Percentiles rank a stretch among this genome's conserved stretches.
These are phyloP conservation scores for Uromyces viciae-fabae DNA, from an alignment of 1,284 basidiomycete species.

Conservation along the genomic window DNA sequence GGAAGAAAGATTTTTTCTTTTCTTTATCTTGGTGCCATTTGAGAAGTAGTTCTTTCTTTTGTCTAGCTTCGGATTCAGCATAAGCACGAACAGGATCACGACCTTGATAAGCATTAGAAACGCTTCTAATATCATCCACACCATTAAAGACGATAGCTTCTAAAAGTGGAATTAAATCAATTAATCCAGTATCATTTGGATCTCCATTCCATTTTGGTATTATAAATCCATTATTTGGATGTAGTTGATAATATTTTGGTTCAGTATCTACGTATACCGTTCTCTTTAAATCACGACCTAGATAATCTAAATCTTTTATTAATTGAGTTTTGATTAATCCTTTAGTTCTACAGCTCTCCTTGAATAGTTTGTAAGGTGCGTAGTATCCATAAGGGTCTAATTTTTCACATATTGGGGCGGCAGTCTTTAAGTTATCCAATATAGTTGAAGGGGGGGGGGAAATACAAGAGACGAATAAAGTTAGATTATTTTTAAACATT, in stretches of 20 bases:
- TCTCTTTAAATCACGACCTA: slow-evolving; percentile 88
- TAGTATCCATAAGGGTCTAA: slow-evolving; percentile 89
- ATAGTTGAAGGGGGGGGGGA: neutral
- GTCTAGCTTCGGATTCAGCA: slow-evolving; percentile 76
- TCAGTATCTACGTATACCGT: slow-evolving; percentile 84
- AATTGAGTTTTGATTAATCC: slow-evolving; percentile 46
- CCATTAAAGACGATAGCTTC: slow-evolving; percentile 62
- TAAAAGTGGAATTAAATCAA: slow-evolving; percentile 91
- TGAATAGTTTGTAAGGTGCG: slow-evolving; percentile 82
- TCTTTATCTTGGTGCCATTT: slow-evolving; percentile 71
- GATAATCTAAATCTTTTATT: slow-evolving; percentile 74
- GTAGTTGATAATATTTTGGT: slow-evolving; percentile 69
- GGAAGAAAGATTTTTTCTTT: slow-evolving; percentile 52
- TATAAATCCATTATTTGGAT: slow-evolving; percentile 85
- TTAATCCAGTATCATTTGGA: slow-evolving; percentile 69
- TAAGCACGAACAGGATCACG: slow-evolving; percentile 87
- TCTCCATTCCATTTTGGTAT: slow-evolving; percentile 84
- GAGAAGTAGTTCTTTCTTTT: slow-evolving; percentile 70
- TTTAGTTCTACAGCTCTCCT: slow-evolving; percentile 61
- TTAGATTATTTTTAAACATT: neutral
- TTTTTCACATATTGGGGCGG: slow-evolving; percentile 82
- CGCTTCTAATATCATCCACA: slow-evolving; percentile 72
- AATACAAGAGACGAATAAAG: slow-evolving; percentile 10
- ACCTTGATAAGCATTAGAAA: slow-evolving; percentile 76
- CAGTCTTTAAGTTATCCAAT: slow-evolving; percentile 64